Evolutionary conservation across 768 basidiomycete species (phyloP), one percentile per base, ranked within the genome.

Genomic region (Leccinum obscurum): DNA sequence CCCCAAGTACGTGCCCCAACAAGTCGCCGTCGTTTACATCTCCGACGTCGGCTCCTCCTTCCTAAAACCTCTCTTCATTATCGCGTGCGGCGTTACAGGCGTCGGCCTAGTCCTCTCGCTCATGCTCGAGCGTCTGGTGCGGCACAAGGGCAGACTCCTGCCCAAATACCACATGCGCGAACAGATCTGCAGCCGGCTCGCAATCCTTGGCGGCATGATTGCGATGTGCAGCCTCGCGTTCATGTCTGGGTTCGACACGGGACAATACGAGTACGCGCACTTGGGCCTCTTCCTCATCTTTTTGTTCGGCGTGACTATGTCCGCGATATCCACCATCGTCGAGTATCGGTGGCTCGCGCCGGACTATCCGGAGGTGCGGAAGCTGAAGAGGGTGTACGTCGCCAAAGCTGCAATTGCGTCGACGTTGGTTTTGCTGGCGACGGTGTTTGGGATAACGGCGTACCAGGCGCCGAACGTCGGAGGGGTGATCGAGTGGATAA

Each of bases 1-100:
- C 35, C 80, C 78, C 30, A 75, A 75, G 57, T 77, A 80, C 65
- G 77, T 78, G 15, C 80, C 86, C 14, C 78, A 81, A 70, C 79
- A 85, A 41, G 81, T 81, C 20, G 71, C 72, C 1, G 83, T 90
- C 56, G 83, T 85, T 17, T 90, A 88, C 72, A 90, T 92, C 51
- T 90, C 88, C 46, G 89, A 92, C 66, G 74, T 92, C 35, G 90
- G 87, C n/a, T 90, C 91, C 20, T 81, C 81, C 63, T 77, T 80
- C 55, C 75, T 92, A 51, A 92, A 92, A 69, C 90, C 91, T 3
- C 79, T 92, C 39, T 93, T 93, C 68, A 76, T 92, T 54, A 77
- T 80, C 15, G 86, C 85, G 6, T 87, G 85, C 65, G 75, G 77
- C 44, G 80, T 90, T 59, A 90, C 90, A 1, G 85, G 81, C 8